These are phyloP conservation scores for Nannochloris sp. DNA, from an alignment of 139 green algal genomes.

Conservation along the genomic window DNA sequence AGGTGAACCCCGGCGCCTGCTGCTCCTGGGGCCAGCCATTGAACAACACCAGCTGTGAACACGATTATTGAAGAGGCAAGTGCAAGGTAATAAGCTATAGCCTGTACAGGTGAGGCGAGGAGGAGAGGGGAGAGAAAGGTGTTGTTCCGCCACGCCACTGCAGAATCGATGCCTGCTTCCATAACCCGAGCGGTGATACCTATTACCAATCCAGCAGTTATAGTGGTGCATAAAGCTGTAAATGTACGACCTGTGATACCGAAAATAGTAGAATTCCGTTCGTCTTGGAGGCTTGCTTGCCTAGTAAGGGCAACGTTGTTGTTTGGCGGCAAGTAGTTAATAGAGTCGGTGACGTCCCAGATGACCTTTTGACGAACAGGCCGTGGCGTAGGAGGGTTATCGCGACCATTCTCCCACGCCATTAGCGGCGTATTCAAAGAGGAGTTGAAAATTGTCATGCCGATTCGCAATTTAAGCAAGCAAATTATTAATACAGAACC, in stretches of 20 bases:
- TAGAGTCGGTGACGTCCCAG: slow-evolving; percentile 13
- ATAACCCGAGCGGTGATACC: slow-evolving; percentile 47
- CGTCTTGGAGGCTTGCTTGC: neutral
- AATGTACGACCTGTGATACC: slow-evolving; percentile 69
- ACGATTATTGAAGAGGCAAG: slow-evolving; percentile 29
- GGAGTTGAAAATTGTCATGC: no score
- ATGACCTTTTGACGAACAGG: neutral
- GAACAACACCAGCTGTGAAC: slow-evolving; percentile 43
- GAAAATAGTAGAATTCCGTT: slow-evolving; percentile 6
- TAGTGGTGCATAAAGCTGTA: slow-evolving; percentile 57
- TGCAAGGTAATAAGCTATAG: slow-evolving; percentile 29
- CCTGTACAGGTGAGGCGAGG: slow-evolving; percentile 5
- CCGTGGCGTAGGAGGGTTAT: no score
- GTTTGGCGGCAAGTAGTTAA: slow-evolving; percentile 17
- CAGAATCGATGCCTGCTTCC: slow-evolving; percentile 15
- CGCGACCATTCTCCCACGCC: no score
- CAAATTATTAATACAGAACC: no score
- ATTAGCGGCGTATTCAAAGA: no score
- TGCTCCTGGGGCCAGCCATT: slow-evolving; percentile 62
- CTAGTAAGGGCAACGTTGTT: slow-evolving; percentile 7
- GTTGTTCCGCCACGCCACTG: neutral
- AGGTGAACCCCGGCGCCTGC: slow-evolving; percentile 74
- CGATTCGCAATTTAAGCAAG: no score
- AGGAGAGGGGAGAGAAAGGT: no score
- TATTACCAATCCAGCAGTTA: slow-evolving; percentile 56